Evolutionary conservation across 306 rosid species (phyloP).

Genomic region (Rosa lucieae): DNA sequence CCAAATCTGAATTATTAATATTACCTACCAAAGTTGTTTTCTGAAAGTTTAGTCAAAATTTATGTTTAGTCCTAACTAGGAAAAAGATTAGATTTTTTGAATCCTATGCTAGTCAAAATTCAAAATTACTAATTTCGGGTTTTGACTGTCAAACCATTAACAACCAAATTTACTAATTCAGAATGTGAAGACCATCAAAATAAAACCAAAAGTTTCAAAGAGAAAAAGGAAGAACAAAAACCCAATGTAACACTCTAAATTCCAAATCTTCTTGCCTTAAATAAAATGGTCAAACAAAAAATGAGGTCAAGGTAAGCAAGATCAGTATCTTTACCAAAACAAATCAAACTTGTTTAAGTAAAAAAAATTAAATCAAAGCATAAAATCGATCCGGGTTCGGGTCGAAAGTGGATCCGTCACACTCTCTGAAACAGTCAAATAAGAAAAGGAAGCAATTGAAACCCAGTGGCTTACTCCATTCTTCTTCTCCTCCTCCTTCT

Average conservation of each 20-base stretch:
- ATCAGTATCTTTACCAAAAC: background rate
- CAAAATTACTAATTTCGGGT: background rate
- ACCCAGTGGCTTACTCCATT: constrained; percentile 21
- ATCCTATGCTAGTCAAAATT: constrained; percentile 4
- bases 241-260: background rate
- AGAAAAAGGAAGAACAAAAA: background rate
- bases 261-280: background rate
- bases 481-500: constrained; percentile 4
- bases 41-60: background rate
- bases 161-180: background rate
- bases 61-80: background rate
- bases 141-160: constrained; percentile 4
- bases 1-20: background rate
- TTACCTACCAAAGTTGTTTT: background rate
- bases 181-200: constrained; percentile 3
- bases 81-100: background rate
- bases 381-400: background rate
- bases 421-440: constrained; percentile 18
- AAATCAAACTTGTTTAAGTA: background rate
- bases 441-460: constrained; percentile 18
- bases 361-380: background rate
- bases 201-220: background rate
- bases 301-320: background rate
- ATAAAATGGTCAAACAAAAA: background rate
- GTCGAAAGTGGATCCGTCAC: background rate